Evolutionary conservation across 805 yeast genomes (phyloP).

Genomic region (Sungouiozyma ichnusensis): DNA sequence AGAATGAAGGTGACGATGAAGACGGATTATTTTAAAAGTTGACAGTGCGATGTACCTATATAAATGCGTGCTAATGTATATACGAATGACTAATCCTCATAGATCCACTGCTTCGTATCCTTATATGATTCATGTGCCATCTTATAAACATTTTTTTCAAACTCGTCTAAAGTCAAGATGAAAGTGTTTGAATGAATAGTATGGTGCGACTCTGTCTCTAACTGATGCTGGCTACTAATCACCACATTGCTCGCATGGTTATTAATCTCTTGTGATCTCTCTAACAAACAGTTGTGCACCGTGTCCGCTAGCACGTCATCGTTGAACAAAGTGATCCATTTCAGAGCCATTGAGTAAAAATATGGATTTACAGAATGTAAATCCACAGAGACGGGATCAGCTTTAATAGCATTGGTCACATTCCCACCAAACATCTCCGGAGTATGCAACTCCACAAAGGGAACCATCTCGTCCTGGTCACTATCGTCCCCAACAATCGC

Average conservation of each 20-base stretch:
- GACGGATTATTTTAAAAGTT: conserved; percentile 13
- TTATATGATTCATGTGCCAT: conserved; percentile 41
- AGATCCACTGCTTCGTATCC: conserved; percentile 35
- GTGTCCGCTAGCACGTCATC: conserved; percentile 52
- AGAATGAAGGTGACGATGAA: conserved; percentile 10
- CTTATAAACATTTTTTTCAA: conserved; percentile 53
- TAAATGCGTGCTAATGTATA: neutral
- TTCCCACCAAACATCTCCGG: conserved; percentile 60
- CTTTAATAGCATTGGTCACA: conserved; percentile 72
- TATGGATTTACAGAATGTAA: conserved; percentile 54
- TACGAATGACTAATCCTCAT: neutral
- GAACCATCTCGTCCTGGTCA: conserved; percentile 25
- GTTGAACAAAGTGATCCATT: conserved; percentile 66
- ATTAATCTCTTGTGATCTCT: conserved; percentile 60
- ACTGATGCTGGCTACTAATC: conserved; percentile 1
- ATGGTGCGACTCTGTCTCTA: neutral
- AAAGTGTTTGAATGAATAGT: conserved; percentile 27
- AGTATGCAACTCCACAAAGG: conserved; percentile 55
- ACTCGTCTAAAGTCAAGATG: conserved; percentile 60
- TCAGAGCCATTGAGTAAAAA: conserved; percentile 58
- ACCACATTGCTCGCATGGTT: conserved; percentile 42
- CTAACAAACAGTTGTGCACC: conserved; percentile 42
- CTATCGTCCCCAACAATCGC: conserved; percentile 38
- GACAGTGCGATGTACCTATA: neutral
- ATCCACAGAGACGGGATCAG: conserved; percentile 59